Conservation (phyloP, 805 yeast species). For the Suhomyces canberraensis region DNA sequence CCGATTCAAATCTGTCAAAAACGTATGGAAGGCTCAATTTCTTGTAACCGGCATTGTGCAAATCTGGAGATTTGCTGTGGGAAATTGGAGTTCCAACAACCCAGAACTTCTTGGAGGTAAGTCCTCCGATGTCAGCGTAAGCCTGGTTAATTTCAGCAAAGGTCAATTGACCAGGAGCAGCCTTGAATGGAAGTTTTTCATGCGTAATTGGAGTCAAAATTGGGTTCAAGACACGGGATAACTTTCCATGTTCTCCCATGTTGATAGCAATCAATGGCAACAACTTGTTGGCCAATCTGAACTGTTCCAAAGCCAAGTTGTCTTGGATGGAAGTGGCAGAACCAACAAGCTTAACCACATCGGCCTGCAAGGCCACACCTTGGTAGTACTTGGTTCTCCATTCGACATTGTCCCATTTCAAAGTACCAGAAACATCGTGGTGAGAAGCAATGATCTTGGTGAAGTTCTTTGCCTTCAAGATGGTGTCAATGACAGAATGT, state of each 20-base stretch:
- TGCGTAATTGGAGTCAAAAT: slow-evolving; percentile 85
- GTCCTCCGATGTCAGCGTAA: slow-evolving; percentile 60
- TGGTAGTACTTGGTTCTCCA: slow-evolving; percentile 73
- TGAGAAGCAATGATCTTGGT: slow-evolving; percentile 80
- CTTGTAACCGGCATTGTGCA: slow-evolving; percentile 79
- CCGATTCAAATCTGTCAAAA: slow-evolving; percentile 68
- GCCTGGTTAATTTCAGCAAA: slow-evolving; percentile 61
- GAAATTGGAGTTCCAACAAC: slow-evolving; percentile 79
- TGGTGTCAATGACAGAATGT: slow-evolving; percentile 46
- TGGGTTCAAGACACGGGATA: slow-evolving; percentile 74
- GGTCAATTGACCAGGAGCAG: slow-evolving; percentile 79
- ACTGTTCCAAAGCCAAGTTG: slow-evolving; percentile 67
- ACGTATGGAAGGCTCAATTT: slow-evolving; percentile 74
- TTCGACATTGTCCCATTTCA: slow-evolving; percentile 63
- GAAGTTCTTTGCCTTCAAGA: slow-evolving; percentile 51
- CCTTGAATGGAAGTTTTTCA: slow-evolving; percentile 56
- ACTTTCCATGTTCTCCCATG: slow-evolving; percentile 71
- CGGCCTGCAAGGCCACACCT: slow-evolving; percentile 64
- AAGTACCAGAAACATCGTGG: slow-evolving; percentile 65
- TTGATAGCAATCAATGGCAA: slow-evolving; percentile 81
- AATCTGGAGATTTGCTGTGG: slow-evolving; percentile 85
- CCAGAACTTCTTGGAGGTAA: slow-evolving; percentile 54
- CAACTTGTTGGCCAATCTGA: slow-evolving; percentile 52
- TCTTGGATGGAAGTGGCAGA: slow-evolving; percentile 62
- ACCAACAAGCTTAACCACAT: slow-evolving; percentile 81